Base-by-base conservation (phyloP, 208 protist species). In the Histomonas meleagridis region DNA sequence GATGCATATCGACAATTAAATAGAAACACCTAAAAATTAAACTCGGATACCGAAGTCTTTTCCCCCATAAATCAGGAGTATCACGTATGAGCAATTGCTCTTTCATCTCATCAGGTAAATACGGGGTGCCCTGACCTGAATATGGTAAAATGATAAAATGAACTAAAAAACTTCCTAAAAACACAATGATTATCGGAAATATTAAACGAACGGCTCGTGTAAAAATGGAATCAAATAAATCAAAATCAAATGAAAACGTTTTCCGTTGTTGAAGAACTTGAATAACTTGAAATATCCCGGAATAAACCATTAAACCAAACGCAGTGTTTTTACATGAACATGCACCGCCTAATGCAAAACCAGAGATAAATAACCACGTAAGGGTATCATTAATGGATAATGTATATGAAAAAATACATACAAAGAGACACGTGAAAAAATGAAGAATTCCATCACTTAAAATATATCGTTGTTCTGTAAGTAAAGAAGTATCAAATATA, bases 251-350 rank as follows among this genome's bases (percentile, higher is more conserved):
- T n/a, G n/a, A n/a, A n/a, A n/a, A n/a, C n/a, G n/a, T n/a, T n/a
- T n/a, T n/a, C n/a, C n/a, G n/a, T 32, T 51, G 16, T 86, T 48
- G 76, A 32, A 51, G 18, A 23, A 55, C 28, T 32, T 86, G 18
- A 18, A 32, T 55, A 38, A 86, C 55, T 86, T 86, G 46, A 53
- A 86, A 2, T 57, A 86, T 40, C 1, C 40, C 76, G 10, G 46
- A 55, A 55, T 57, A 86, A 1, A 55, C 2, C 18, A 14, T 46
- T 1, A 79, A 10, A 21, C 70, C 70, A 32, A 9, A 51, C n/a
- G 70, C 70, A 16, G 70, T 79, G 21, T 79, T 79, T 51, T 79
- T 79, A 18, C 70, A 79, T 49, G 70, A 79, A 43, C 70, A 79
- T 3, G 70, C 70, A 49, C 70, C 9, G 14, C 70, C 70, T 46